Evolutionary conservation across 1,284 basidiomycete species (phyloP).

Genomic region (Mycosarcoma mackinlayi): DNA sequence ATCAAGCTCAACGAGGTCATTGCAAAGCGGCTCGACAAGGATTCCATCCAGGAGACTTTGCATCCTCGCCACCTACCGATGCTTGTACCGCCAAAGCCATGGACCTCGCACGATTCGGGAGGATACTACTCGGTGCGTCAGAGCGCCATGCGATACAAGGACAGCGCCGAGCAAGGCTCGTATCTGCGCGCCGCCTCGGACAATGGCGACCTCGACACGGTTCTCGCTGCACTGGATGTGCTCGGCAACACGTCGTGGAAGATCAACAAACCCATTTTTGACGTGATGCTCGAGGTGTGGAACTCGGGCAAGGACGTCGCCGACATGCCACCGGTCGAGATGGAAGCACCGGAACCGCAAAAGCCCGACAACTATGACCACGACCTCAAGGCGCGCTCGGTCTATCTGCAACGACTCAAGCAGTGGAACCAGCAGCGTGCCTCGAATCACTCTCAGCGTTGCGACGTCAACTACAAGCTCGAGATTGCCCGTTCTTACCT

Average conservation of each 20-base stretch:
- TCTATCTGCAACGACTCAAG: slow-evolving; percentile 76
- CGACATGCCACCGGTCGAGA: slow-evolving; percentile 68
- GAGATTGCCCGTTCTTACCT: slow-evolving; percentile 94
- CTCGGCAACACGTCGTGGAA: slow-evolving; percentile 91
- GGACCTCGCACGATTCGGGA: slow-evolving; percentile 82
- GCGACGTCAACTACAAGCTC: slow-evolving; percentile 95
- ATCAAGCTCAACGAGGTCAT: slow-evolving; percentile 88
- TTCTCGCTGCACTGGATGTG: slow-evolving; percentile 89
- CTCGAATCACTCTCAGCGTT: slow-evolving; percentile 81
- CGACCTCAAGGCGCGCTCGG: slow-evolving; percentile 76
- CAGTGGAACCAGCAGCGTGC: slow-evolving; percentile 69
- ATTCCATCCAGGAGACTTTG: slow-evolving; percentile 79
- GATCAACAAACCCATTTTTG: slow-evolving; percentile 82
- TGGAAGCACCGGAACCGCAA: slow-evolving; percentile 71
- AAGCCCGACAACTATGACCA: slow-evolving; percentile 75
- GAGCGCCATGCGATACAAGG: slow-evolving; percentile 86
- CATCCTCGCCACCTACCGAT: slow-evolving; percentile 96
- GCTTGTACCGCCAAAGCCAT: slow-evolving; percentile 90
- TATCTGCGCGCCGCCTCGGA: slow-evolving; percentile 83
- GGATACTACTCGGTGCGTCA: slow-evolving; percentile 76
- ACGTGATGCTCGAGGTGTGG: slow-evolving; percentile 82
- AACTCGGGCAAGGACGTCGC: slow-evolving; percentile 73
- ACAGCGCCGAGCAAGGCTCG: slow-evolving; percentile 84
- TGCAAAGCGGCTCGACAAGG: slow-evolving; percentile 80
- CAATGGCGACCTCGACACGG: slow-evolving; percentile 81